Evolutionary conservation across 805 yeast genomes (phyloP), one percentile per base, ranked within the genome.

Genomic region (Clavispora santaluciae): DNA sequence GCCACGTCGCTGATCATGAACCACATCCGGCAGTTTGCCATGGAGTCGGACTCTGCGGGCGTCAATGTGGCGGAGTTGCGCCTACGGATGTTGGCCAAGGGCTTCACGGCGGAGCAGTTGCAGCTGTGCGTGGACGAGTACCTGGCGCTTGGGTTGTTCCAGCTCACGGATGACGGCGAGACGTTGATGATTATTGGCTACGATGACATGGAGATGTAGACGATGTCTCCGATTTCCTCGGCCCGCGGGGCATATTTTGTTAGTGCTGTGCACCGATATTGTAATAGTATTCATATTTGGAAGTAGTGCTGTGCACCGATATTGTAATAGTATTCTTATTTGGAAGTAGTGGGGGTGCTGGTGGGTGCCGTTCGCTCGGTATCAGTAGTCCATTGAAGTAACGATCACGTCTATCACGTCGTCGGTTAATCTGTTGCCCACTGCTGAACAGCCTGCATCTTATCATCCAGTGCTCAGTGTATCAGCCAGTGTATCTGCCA

Each of bases 71-170:
- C 59, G 36, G 72, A 62, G 10, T 70, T 90, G 45, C 75, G 76
- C 47, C 79, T 79, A 46, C 71, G 85, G 4, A 79, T 84, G 23
- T 67, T 87, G 30, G 83, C 86, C 25, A 83, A 84, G 64, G 96
- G 96, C 4, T 91, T 77, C 64, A 88, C 95, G 0, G 81, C 82
- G 54, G 76, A 81, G 47, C 88, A 88, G 58, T 76, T 91, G 49
- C 77, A 73, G 40, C 83, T 78, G 42, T 86, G 95, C 72, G 70
- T 91, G 34, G 70, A 71, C 33, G 90, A 86, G 59, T 91, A 91
- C 61, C 74, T 78, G 25, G 72, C 72, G 23, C 70, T 86, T 44
- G 81, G 81, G 33, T 77, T 90, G 23, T 86, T 95, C 90, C 84
- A 84, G 56, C 68, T 75, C 34, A 72, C 82, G 22, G 88, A 84